Evolutionary conservation across 352 stramenopile genomes (phyloP).

Genomic region (Phytophthora melonis): DNA sequence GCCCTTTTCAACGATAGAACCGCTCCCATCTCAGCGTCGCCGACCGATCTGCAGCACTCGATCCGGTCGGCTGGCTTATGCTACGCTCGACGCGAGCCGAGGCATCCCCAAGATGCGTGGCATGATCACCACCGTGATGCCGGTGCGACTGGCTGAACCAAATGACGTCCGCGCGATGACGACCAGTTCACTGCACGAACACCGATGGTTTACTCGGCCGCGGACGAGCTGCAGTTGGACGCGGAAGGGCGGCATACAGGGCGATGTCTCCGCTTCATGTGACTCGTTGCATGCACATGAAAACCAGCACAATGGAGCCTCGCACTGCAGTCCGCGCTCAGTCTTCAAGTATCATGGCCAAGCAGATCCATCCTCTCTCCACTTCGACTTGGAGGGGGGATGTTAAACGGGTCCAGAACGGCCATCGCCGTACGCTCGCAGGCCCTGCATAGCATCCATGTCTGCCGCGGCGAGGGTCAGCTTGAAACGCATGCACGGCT

Average conservation of each 20-base stretch:
- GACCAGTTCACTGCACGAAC: conserved; percentile 10
- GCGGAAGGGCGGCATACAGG: not conserved
- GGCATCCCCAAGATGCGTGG: conserved; percentile 10
- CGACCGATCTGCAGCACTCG: conserved; percentile 18
- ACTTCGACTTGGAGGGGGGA: conserved; percentile 10
- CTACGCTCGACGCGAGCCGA: conserved; percentile 14
- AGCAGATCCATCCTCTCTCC: conserved; percentile 8
- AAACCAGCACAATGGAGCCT: no score
- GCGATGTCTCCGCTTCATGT: not conserved
- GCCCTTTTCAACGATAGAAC: not conserved
- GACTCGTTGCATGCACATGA: no score
- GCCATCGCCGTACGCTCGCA: conserved; percentile 27
- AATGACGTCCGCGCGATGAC: conserved; percentile 10
- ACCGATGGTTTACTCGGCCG: not conserved
- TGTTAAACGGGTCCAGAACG: conserved; percentile 18
- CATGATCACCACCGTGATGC: conserved; percentile 21
- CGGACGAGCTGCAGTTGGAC: not conserved
- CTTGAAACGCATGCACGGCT: not conserved
- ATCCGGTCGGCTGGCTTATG: conserved; percentile 10
- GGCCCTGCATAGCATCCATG: conserved; percentile 6
- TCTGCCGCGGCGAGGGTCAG: not conserved
- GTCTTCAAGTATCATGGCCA: not conserved
- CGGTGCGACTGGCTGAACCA: conserved; percentile 8
- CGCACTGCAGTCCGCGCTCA: no score
- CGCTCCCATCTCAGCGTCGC: conserved; percentile 9